These are phyloP conservation scores for Coleophoma cylindrospora DNA, from an alignment of 2,329 filamentous ascomycete species.

Conservation along the genomic window DNA sequence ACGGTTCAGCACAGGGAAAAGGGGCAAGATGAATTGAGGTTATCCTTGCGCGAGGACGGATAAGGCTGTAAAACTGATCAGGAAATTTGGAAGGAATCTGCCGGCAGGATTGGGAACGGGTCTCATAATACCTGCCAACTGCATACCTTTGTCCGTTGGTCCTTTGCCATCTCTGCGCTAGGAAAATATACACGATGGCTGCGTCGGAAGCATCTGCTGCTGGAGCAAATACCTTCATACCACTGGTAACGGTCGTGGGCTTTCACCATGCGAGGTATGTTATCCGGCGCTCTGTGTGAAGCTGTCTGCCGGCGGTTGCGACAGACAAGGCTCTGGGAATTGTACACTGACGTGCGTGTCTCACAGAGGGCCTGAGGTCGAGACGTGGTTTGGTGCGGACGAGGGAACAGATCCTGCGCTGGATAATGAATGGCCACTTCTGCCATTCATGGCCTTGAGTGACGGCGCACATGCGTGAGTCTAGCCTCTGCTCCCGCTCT, in stretches of 20 bases:
- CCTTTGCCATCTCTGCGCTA: background rate
- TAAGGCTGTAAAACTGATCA: too few relatives aligned
- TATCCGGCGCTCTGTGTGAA: background rate
- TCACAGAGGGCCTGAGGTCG: slow-evolving; percentile 76
- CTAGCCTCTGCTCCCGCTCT: background rate
- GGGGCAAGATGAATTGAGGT: background rate
- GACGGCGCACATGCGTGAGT: slow-evolving; percentile 90
- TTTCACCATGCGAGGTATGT: slow-evolving; percentile 69
- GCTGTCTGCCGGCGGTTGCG: too few relatives aligned
- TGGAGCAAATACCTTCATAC: slow-evolving; percentile 44
- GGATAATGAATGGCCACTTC: slow-evolving; percentile 83
- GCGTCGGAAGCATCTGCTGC: slow-evolving; percentile 3
- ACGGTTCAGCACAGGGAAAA: too few relatives aligned
- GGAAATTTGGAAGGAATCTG: background rate
- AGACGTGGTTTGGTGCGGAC: slow-evolving; percentile 78
- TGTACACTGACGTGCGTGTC: too few relatives aligned
- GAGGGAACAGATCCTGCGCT: slow-evolving; percentile 72
- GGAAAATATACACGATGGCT: slow-evolving; percentile 10
- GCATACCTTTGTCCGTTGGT: too few relatives aligned
- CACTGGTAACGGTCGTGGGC: slow-evolving; percentile 74
- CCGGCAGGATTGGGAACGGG: background rate
- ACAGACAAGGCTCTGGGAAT: too few relatives aligned
- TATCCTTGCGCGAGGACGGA: too few relatives aligned
- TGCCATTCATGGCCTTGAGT: slow-evolving; percentile 95
- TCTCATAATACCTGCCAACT: too few relatives aligned